Conservation (phyloP, 1,284 basidiomycete genomes). For the Testicularia cyperi region DNA sequence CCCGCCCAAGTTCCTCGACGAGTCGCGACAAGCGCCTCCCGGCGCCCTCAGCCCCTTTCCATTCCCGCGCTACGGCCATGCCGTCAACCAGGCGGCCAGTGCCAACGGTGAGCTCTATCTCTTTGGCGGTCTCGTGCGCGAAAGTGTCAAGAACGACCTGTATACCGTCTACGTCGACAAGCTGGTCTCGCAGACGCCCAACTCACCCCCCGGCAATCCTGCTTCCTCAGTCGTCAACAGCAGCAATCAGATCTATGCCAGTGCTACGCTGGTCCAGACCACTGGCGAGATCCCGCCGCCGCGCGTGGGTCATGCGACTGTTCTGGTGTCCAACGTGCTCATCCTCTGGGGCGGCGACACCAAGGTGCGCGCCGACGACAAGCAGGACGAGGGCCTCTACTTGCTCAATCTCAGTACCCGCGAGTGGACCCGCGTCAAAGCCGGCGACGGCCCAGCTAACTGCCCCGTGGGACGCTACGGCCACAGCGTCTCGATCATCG, state of each 20-base stretch:
- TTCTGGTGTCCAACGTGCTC: constrained; percentile 90
- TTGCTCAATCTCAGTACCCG: constrained; percentile 83
- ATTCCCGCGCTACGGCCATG: constrained; percentile 96
- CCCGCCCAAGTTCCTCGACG: constrained; percentile 58
- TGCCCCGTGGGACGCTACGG: constrained; percentile 87
- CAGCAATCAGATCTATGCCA: constrained; percentile 64
- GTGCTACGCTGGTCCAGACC: constrained; percentile 65
- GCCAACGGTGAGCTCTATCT: constrained; percentile 86
- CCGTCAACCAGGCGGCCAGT: constrained; percentile 78
- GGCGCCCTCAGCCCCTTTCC: constrained; percentile 65
- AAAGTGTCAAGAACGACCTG: constrained; percentile 87
- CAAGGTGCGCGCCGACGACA: constrained; percentile 70
- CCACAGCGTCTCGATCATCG: constrained; percentile 90
- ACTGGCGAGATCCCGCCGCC: constrained; percentile 85
- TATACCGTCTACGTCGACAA: constrained; percentile 64
- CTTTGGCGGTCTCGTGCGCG: constrained; percentile 93
- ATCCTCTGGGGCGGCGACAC: constrained; percentile 99
- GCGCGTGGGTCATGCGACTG: constrained; percentile 91
- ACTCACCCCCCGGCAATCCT: constrained; percentile 63
- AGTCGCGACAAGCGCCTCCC: constrained; percentile 53
- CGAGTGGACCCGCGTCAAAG: constrained; percentile 85
- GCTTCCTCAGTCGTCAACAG: constrained; percentile 7
- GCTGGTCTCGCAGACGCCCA: constrained; percentile 70
- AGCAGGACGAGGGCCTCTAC: constrained; percentile 90
- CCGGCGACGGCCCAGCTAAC: constrained; percentile 57